Percentiles rank a stretch among this genome's conserved stretches.
These are phyloP conservation scores for Beauveria varroae DNA, from an alignment of 2,329 filamentous ascomycete genomes.

Conservation along the genomic window DNA sequence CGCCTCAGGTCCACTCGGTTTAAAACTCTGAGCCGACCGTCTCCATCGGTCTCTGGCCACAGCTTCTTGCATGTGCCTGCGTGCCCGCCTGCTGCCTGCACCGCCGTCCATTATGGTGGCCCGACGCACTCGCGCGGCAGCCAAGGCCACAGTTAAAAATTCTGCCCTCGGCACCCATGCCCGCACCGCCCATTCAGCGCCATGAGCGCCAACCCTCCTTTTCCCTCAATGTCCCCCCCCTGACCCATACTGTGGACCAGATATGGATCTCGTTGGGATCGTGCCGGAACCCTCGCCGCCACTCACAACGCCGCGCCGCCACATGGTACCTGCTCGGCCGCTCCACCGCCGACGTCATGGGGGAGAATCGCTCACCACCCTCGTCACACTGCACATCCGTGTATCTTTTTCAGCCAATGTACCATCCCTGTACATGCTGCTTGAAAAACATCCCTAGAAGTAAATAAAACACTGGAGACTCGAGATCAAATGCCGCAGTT, in stretches of 20 bases:
- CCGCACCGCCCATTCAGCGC: not conserved
- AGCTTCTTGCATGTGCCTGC: slow-evolving; percentile 2
- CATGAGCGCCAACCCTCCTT: not conserved
- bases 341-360: slow-evolving; percentile 9
- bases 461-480: slow-evolving; percentile 6
- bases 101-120: not conserved
- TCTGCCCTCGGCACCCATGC: not conserved
- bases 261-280: slow-evolving; percentile 12
- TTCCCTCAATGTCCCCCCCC: not conserved
- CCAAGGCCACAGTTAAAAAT: slow-evolving; percentile 3
- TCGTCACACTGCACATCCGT: not conserved
- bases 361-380: not conserved
- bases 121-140: not conserved
- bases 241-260: slow-evolving; percentile 3
- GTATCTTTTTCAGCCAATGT: not conserved
- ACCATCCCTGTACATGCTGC: not conserved
- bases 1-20: not conserved
- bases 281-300: slow-evolving; percentile 8
- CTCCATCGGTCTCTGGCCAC: not conserved
- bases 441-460: not conserved
- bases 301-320: slow-evolving; percentile 1
- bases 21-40: not conserved
- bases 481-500: slow-evolving; percentile 12
- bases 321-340: slow-evolving; percentile 5
- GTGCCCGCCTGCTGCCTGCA: not conserved